Evolutionary conservation across 495 filamentous ascomycete species (phyloP), one percentile per base, ranked within the genome.

Genomic region (Polyplosphaeria fusca): DNA sequence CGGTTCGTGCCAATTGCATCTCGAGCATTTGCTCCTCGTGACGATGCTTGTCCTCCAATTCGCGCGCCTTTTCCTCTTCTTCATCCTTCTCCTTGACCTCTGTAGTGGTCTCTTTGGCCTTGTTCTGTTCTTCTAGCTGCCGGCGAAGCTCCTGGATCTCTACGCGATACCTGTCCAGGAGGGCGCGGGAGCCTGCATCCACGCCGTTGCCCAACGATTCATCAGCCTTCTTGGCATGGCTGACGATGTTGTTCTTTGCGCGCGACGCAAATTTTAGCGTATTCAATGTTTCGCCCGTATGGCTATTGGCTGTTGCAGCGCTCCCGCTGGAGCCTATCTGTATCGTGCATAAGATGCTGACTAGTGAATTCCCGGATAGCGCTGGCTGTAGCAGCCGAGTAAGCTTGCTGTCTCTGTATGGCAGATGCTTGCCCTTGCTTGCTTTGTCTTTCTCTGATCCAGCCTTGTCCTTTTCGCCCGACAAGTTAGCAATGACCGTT

Each of bases 21-120:
- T 97, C 93, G 40, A 97, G 77, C 78, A 98, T 91, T 68, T 98
- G 93, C 68, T 98, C 93, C 64, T 94, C 91, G 65, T 96, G 94
- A 26, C 93, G 85, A 48, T 84, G 78, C 65, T 89, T 83, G 24
- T 86, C 85, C 70, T 93, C 86, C 55, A 86, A 85, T 70, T 96
- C 89, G 5, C 67, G 65, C 27, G 85, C 78, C 52, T 87, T 82
- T 52, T 83, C 76, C 60, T 88, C 83, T 67, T 87, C 83, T 58
- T 77, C 72, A 13, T 75, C 74, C 43, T 80, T 77, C 25, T 75
- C 82, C 59, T 75, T 82, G 60, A 69, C 76, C 35, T 75, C 82
- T 61, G 74, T 42, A 35, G n/a, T n/a, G 7, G 30, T 82, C 61
- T 69, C 84, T 28, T 83, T 82, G 28, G 85, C 80, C 58, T 83